These are phyloP conservation scores for Torulaspora pretoriensis DNA, from an alignment of 1,139 yeast species.

Conservation along the genomic window DNA sequence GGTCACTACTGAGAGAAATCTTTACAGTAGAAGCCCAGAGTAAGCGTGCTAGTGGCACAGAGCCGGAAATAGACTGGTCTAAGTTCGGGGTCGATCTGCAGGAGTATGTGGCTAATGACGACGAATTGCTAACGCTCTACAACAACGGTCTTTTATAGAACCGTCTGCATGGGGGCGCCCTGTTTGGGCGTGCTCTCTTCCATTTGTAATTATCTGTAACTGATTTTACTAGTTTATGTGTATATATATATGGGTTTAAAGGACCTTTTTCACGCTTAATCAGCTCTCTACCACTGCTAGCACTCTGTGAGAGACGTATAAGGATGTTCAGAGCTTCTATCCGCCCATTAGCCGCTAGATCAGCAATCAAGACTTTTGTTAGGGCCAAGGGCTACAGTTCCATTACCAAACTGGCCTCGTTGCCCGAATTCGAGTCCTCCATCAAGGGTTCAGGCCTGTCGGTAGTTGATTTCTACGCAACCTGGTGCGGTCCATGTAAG, in stretches of 20 bases:
- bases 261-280: not conserved
- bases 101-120: conserved; percentile 26
- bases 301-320: not conserved
- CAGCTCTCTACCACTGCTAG: not conserved
- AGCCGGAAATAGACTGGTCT: conserved; percentile 45
- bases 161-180: not conserved
- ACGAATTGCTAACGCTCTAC: conserved; percentile 20
- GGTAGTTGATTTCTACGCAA: conserved; percentile 79
- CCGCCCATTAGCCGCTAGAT: conserved; percentile 10
- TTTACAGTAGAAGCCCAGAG: conserved; percentile 29
- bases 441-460: conserved; percentile 50
- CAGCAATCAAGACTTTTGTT: not conserved
- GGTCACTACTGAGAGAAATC: conserved; percentile 28
- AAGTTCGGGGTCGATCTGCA: conserved; percentile 30
- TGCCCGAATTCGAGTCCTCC: conserved; percentile 43
- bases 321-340: conserved; percentile 3
- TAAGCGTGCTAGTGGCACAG: conserved; percentile 43
- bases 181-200: conserved; percentile 1
- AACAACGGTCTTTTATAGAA: conserved; percentile 20
- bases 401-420: conserved; percentile 15
- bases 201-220: not conserved
- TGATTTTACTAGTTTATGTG: conserved; percentile 3
- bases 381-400: conserved; percentile 12
- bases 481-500: conserved; percentile 95
- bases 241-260: conserved; percentile 5